Conservation (phyloP, 2,329 filamentous ascomycete species). For the Zymoseptoria pseudotritici region DNA sequence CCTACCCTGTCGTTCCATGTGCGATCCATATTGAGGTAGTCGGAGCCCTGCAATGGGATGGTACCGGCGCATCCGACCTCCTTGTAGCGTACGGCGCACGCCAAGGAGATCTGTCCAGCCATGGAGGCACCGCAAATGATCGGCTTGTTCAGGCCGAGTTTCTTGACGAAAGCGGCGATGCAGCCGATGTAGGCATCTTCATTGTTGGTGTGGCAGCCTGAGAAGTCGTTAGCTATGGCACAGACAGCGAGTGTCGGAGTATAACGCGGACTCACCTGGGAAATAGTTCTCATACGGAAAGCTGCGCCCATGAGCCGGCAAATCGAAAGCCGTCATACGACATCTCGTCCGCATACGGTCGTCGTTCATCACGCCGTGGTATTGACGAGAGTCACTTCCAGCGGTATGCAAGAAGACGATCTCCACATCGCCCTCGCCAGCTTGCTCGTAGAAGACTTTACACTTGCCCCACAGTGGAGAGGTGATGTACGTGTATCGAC, state of each 20-base stretch:
- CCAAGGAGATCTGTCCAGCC: constrained; percentile 44
- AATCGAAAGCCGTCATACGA: constrained; percentile 45
- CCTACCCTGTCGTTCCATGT: constrained; percentile 15
- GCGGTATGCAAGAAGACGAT: constrained; percentile 34
- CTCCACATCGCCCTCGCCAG: constrained; percentile 40
- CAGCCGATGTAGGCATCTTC: constrained; percentile 42
- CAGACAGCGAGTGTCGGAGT: too few relatives aligned
- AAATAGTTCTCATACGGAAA: constrained; percentile 36
- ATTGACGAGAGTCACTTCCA: constrained; percentile 43
- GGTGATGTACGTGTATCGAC: constrained; percentile 42
- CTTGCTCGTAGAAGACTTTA: constrained; percentile 45
- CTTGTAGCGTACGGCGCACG: constrained; percentile 40
- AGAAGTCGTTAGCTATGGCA: constrained; percentile 2
- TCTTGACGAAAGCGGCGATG: constrained; percentile 40
- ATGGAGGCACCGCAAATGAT: constrained; percentile 46
- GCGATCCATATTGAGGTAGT: constrained; percentile 38
- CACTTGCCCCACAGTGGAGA: constrained; percentile 41
- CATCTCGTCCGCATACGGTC: constrained; percentile 40
- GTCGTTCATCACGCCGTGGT: constrained; percentile 48
- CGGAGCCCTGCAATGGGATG: constrained; percentile 41
- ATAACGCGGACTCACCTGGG: constrained; percentile 9
- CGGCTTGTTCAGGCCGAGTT: constrained; percentile 37
- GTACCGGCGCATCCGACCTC: constrained; percentile 42
- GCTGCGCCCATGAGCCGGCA: constrained; percentile 43
- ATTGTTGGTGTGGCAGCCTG: constrained; percentile 38